A percentile compares a stretch with the other conserved stretches of the same genome.
Conservation (phyloP, 2,329 filamentous ascomycete genomes). For the Chaetomiaceae sp. region DNA sequence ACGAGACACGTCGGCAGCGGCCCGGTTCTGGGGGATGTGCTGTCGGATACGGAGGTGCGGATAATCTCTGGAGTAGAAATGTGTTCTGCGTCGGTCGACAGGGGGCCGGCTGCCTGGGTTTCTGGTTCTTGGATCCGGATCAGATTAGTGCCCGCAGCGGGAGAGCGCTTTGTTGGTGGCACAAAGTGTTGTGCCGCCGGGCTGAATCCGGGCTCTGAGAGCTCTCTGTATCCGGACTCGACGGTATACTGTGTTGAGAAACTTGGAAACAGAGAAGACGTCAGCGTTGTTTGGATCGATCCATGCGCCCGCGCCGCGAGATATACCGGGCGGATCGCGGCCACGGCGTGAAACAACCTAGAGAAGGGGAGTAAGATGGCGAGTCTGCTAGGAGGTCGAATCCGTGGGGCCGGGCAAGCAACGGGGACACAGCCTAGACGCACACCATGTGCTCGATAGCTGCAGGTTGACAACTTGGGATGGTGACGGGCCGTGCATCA, state of each 20-base stretch:
- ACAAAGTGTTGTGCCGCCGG: conserved; percentile 25
- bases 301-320: conserved; percentile 3
- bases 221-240: too few relatives aligned
- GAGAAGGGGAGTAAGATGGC: too few relatives aligned
- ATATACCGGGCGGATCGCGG: not conserved
- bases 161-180: conserved; percentile 21
- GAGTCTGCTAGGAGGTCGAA: conserved; percentile 3
- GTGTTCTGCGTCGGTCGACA: conserved; percentile 11
- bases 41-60: not conserved
- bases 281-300: too few relatives aligned
- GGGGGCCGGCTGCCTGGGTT: conserved; percentile 14
- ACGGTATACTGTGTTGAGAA: too few relatives aligned
- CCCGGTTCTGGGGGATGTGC: conserved; percentile 17
- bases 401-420: not conserved
- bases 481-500: conserved; percentile 15
- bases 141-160: conserved; percentile 18
- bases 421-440: conserved; percentile 15
- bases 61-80: not conserved
- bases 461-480: conserved; percentile 17
- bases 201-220: too few relatives aligned
- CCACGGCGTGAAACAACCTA: not conserved
- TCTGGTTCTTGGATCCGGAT: conserved; percentile 7
- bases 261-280: too few relatives aligned
- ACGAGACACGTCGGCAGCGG: conserved; percentile 24
- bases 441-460: too few relatives aligned